Evolutionary conservation across 192 early-diverging fungal species (phyloP).

Genomic region (Dissophora ornata): DNA sequence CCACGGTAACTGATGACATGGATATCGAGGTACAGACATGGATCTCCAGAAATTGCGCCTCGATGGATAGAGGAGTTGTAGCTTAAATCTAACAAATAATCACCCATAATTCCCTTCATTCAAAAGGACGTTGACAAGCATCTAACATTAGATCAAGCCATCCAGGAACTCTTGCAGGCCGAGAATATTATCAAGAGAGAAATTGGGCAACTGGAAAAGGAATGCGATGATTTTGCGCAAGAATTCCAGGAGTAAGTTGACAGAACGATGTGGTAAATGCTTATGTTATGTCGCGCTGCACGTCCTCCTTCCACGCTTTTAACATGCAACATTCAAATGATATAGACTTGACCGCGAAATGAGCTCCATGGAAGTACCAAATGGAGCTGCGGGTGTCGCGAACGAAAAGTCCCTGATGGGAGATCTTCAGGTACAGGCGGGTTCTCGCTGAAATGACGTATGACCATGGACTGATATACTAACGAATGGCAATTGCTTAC

Average conservation of each 20-base stretch:
- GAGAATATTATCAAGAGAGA: slow-evolving; percentile 43
- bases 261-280: background rate
- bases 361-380: slow-evolving; percentile 5
- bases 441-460: background rate
- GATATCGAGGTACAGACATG: slow-evolving; percentile 21
- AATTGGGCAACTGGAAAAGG: slow-evolving; percentile 16
- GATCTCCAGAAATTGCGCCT: background rate
- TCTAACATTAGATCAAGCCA: slow-evolving; percentile 45
- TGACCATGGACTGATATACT: too few relatives aligned
- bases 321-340: too few relatives aligned
- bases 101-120: background rate
- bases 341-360: slow-evolving; percentile 33
- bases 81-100: too few relatives aligned
- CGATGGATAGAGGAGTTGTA: background rate
- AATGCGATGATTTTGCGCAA: slow-evolving; percentile 27
- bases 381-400: background rate
- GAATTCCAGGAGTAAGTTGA: slow-evolving; percentile 42
- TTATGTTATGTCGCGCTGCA: too few relatives aligned
- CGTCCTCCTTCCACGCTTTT: too few relatives aligned
- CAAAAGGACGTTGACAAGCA: slow-evolving; percentile 44
- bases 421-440: slow-evolving; percentile 13
- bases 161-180: slow-evolving; percentile 30
- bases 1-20: slow-evolving; percentile 3
- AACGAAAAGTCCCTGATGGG: slow-evolving; percentile 12
- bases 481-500: too few relatives aligned